phyloP scores from a whole-genome alignment of 148 eudicot genomes.

The Oxyria digyna region DNA sequence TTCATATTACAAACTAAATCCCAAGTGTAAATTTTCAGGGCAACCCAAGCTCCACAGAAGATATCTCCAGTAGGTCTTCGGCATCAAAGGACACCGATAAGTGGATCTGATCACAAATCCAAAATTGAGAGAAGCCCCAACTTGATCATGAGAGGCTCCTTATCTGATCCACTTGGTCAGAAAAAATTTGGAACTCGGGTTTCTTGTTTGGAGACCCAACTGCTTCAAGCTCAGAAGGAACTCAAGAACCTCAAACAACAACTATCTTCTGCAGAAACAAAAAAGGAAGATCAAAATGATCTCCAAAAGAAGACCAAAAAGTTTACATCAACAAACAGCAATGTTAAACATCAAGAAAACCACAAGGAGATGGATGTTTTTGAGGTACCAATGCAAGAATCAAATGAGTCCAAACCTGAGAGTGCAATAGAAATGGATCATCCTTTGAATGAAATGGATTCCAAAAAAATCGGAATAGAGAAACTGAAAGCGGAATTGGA shows the following conservation, averaged over 20 bases:
- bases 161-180: conserved; percentile 44
- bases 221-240: conserved; percentile 77
- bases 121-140: conserved; percentile 49
- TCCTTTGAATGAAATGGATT: conserved; percentile 25
- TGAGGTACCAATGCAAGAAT: conserved; percentile 51
- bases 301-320: conserved; percentile 24
- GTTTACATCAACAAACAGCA: conserved; percentile 14
- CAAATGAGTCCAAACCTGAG: conserved; percentile 13
- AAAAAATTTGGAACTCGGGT: conserved; percentile 76
- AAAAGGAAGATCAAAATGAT: conserved; percentile 52
- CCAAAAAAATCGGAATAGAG: conserved; percentile 36
- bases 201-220: conserved; percentile 70
- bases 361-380: conserved; percentile 69
- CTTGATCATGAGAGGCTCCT: conserved; percentile 38
- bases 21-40: conserved; percentile 21
- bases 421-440: conserved; percentile 19
- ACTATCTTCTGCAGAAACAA: conserved; percentile 59
- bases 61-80: conserved; percentile 37
- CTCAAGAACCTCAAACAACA: conserved; percentile 71
- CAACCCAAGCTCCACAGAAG: conserved; percentile 55
- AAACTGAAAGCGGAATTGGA: conserved; percentile 31
- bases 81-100: conserved; percentile 39
- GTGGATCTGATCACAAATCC: conserved; percentile 53
- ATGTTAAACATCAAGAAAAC: conserved; percentile 15
- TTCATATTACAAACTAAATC: not conserved